phyloP scores from a whole-genome alignment of 805 yeast species.

The Myxozyma mucilagina region DNA sequence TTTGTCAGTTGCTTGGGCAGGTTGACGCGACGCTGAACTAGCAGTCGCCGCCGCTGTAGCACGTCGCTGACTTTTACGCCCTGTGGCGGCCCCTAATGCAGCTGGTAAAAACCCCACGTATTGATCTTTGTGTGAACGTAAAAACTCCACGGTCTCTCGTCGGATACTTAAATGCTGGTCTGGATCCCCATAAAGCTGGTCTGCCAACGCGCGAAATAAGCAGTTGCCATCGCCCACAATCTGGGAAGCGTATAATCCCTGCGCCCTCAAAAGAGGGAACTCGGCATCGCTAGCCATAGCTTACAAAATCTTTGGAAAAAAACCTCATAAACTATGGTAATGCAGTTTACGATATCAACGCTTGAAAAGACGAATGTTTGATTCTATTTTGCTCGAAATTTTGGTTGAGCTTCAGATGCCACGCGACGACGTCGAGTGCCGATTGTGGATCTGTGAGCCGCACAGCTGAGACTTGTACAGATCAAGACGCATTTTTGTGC shows the following conservation, averaged over 20 bases:
- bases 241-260: conserved; percentile 43
- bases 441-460: too few relatives aligned
- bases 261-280: conserved; percentile 41
- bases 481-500: too few relatives aligned
- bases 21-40: neutral
- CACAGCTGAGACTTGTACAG: too few relatives aligned
- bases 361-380: too few relatives aligned
- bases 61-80: conserved; percentile 22
- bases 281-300: conserved; percentile 32
- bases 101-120: conserved; percentile 33
- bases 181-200: conserved; percentile 44
- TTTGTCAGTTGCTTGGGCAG: conserved; percentile 27
- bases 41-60: conserved; percentile 16
- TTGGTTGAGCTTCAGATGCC: too few relatives aligned
- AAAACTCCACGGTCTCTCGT: conserved; percentile 38
- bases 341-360: too few relatives aligned
- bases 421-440: too few relatives aligned
- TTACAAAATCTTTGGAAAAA: neutral
- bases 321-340: neutral
- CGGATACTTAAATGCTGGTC: conserved; percentile 39
- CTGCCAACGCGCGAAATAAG: conserved; percentile 45
- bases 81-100: conserved; percentile 1
- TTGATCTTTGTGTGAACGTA: conserved; percentile 37
- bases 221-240: conserved; percentile 48
- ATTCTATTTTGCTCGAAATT: too few relatives aligned